Base-by-base conservation (phyloP, 2,329 filamentous ascomycete genomes). In the Ilyonectria destructans region DNA sequence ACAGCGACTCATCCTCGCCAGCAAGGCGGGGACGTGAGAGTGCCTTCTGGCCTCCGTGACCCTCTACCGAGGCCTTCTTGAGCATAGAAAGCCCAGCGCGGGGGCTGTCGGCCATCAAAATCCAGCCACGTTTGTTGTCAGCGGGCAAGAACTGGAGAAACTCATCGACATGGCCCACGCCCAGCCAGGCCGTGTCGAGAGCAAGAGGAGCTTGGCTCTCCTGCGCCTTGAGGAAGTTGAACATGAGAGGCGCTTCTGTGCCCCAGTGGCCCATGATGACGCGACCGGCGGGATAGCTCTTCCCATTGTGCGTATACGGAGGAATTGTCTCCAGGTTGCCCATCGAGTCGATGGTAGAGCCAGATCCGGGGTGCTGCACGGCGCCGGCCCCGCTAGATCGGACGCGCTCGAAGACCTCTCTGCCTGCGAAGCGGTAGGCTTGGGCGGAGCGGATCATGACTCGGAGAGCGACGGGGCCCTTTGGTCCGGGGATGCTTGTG, bases 301-400 rank as follows among this genome's bases (percentile, higher is more conserved):
- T 71, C 0, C 69, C 74, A 2, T 74, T 68, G 56, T 70, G 35
- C 2, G 33, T 69, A 26, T 77, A 74, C 0, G 82, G 81, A 4
- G 80, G 82, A 9, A 82, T 83, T 0, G 80, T 80, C 46, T 83
- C 81, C 3, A 83, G 60, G 49, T 83, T 83, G 0, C 81, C 77
- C 0, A 66, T 71, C 0, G 74, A 75, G 51, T 78, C 72, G 12
- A 71, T 74, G 2, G 62, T 62, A 4, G 66, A 62, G 1, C 73
- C 74, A 2, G 55, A 15, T 0, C 62, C 69, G 1, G 62, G 65
- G 3, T 73, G 68, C 61, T 82, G 78, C 3, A 82, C 73, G 0
- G 75, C 80, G 0, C 80, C 79, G 6, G 79, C 69, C 0, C 75
- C 73, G 2, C 73, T 69, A 0, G 65, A 69, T 2, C 79, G 76